Evolutionary conservation across 805 yeast species (phyloP).

Genomic region (Phaffomyces thermotolerans): DNA sequence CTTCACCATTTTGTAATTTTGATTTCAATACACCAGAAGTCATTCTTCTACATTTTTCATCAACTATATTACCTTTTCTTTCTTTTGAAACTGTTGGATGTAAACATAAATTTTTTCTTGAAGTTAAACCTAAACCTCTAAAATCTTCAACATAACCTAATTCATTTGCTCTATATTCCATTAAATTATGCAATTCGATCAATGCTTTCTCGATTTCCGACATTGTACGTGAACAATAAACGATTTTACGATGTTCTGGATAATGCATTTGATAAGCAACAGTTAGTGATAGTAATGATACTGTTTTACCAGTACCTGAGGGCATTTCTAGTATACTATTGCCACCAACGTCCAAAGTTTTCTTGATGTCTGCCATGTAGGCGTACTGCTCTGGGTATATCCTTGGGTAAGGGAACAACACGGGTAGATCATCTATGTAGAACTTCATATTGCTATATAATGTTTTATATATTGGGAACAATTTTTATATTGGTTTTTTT

Average conservation of each 20-base stretch:
- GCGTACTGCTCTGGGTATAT: slow-evolving; percentile 98
- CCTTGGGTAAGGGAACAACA: slow-evolving; percentile 90
- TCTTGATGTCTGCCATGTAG: slow-evolving; percentile 93
- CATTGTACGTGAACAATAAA: slow-evolving; percentile 99
- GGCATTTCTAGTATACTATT: slow-evolving; percentile 98
- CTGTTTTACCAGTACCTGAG: slow-evolving; percentile 98
- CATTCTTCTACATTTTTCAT: slow-evolving; percentile 91
- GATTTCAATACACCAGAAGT: slow-evolving; percentile 85
- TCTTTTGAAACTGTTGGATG: slow-evolving; percentile 86
- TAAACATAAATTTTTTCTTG: slow-evolving; percentile 89
- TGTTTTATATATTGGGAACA: no score
- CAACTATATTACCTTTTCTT: slow-evolving; percentile 86
- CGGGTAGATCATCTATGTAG: slow-evolving; percentile 92
- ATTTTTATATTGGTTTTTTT: no score
- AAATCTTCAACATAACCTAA: slow-evolving; percentile 86
- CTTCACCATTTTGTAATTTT: slow-evolving; percentile 39
- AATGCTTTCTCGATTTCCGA: slow-evolving; percentile 97
- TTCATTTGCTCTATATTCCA: slow-evolving; percentile 79
- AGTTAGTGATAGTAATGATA: slow-evolving; percentile 81
- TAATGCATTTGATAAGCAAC: slow-evolving; percentile 93
- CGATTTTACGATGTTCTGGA: slow-evolving; percentile 89
- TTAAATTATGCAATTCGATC: slow-evolving; percentile 79
- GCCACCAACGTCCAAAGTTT: slow-evolving; percentile 92
- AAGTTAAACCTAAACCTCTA: slow-evolving; percentile 87
- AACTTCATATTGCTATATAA: slow-evolving; percentile 35